Percentiles rank a stretch among this genome's conserved stretches.
Conservation (phyloP, 106 monocot species). For the Triglochin maritima region DNA sequence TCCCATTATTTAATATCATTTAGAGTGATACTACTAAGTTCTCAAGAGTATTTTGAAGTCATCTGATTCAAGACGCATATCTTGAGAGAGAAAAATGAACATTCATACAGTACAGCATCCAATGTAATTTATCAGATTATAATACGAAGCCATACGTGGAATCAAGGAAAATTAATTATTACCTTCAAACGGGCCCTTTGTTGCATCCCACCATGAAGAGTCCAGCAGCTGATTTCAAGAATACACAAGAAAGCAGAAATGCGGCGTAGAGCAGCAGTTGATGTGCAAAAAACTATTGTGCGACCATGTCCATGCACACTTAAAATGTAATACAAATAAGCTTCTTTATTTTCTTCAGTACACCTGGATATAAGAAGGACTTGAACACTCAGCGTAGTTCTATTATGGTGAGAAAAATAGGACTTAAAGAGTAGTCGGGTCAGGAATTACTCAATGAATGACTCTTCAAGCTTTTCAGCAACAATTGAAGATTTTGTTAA, state of each 20-base stretch:
- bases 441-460: slow-evolving; percentile 74
- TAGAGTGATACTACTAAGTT: too few relatives aligned
- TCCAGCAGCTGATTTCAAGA: slow-evolving; percentile 58
- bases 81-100: too few relatives aligned
- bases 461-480: slow-evolving; percentile 89
- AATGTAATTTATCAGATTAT: too few relatives aligned
- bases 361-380: slow-evolving; percentile 39
- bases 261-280: slow-evolving; percentile 87
- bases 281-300: slow-evolving; percentile 91
- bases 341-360: slow-evolving; percentile 90
- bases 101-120: too few relatives aligned
- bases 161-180: background rate
- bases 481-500: slow-evolving; percentile 75
- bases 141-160: too few relatives aligned
- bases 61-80: too few relatives aligned
- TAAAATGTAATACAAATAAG: slow-evolving; percentile 93
- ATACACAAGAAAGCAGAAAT: slow-evolving; percentile 53
- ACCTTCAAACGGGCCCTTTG: slow-evolving; percentile 97
- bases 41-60: too few relatives aligned
- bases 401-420: too few relatives aligned
- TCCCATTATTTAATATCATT: too few relatives aligned
- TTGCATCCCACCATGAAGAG: slow-evolving; percentile 97
- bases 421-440: background rate
- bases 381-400: background rate
- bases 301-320: slow-evolving; percentile 86